Evolutionary conservation across 2,329 filamentous ascomycete species (phyloP).

Genomic region (Hymenoscyphus occultus): DNA sequence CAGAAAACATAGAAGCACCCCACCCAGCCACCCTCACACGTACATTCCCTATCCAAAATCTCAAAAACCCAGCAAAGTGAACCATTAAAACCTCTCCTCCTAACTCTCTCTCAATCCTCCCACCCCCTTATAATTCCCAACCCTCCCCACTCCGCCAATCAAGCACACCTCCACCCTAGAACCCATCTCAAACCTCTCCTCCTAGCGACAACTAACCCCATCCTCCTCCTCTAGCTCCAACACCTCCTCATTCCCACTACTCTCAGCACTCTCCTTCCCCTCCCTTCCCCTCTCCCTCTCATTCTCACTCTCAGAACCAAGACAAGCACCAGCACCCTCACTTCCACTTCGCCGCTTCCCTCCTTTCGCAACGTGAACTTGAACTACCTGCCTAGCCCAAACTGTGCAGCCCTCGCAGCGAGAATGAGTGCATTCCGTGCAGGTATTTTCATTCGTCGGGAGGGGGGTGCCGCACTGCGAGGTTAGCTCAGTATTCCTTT

Average conservation of each 20-base stretch:
- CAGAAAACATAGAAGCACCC: too few species aligned
- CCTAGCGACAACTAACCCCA: not conserved
- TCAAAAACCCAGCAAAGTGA: too few species aligned
- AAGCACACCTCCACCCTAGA: not conserved
- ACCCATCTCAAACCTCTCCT: not conserved
- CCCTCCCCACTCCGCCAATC: not conserved
- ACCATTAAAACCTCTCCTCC: too few species aligned
- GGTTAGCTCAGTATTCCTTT: not conserved
- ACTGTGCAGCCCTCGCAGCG: slow-evolving; percentile 10
- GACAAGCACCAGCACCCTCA: too few species aligned
- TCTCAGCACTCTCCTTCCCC: not conserved
- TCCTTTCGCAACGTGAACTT: not conserved
- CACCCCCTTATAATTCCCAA: too few species aligned
- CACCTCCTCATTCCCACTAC: not conserved
- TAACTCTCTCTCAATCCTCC: too few species aligned
- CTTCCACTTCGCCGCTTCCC: not conserved
- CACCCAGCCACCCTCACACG: too few species aligned
- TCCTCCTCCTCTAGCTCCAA: not conserved
- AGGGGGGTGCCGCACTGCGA: slow-evolving; percentile 11
- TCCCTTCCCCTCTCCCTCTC: not conserved
- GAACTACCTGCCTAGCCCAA: slow-evolving; percentile 12
- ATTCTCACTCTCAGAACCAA: not conserved
- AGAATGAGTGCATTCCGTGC: slow-evolving; percentile 11
- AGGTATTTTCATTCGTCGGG: not conserved
- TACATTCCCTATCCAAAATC: too few species aligned